phyloP scores from a whole-genome alignment of 148 eudicot species.

The Rhododendron griersonianum region DNA sequence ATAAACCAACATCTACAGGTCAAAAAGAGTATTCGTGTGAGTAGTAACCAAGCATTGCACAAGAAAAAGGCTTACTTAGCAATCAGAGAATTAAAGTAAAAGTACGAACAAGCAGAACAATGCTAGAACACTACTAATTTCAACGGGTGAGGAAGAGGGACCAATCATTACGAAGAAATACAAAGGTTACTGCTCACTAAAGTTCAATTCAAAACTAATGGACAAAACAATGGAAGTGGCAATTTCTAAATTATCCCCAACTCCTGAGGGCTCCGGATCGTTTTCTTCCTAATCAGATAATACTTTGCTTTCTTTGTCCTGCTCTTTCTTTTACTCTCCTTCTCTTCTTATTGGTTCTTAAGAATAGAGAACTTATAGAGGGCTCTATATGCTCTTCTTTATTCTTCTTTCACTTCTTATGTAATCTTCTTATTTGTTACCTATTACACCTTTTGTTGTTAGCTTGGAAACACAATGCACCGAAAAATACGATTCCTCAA shows the following conservation, averaged over 20 bases:
- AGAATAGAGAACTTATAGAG: not conserved
- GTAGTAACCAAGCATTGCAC: not conserved
- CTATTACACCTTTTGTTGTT: not conserved
- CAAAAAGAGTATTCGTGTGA: not conserved
- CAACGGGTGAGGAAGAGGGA: not conserved
- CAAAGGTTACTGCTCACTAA: not conserved
- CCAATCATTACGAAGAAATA: not conserved
- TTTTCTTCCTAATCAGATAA: not conserved
- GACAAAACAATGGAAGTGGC: not conserved
- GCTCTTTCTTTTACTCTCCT: not conserved
- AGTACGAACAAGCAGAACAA: not conserved
- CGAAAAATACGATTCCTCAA: not conserved
- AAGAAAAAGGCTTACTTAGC: not conserved
- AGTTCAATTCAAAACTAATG: not conserved
- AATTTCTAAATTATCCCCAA: not conserved
- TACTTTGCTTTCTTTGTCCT: not conserved
- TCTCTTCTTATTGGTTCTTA: not conserved
- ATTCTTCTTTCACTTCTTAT: not conserved
- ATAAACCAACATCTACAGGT: constrained; percentile 73
- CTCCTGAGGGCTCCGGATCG: not conserved
- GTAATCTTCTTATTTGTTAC: not conserved
- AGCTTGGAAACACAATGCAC: not conserved
- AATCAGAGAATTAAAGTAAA: not conserved
- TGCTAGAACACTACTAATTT: not conserved
- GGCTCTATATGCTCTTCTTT: not conserved